A percentile compares a stretch with the other conserved stretches of the same genome.
Conservation (phyloP, 352 stramenopile species). For the Phytophthora pseudosyringae region DNA sequence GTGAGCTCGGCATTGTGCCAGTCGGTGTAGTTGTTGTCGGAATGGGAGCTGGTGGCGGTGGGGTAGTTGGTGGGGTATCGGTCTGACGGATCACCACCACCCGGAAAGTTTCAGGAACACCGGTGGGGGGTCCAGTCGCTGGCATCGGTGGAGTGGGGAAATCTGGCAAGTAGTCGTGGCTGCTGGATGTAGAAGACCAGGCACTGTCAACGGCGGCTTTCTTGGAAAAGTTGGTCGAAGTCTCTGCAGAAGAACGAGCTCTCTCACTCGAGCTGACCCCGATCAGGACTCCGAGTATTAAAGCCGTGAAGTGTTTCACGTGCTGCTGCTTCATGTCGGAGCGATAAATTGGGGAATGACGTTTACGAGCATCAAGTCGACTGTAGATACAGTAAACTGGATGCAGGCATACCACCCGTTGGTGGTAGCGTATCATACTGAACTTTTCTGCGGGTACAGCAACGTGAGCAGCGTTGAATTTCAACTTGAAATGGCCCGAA, state of each 20-base stretch:
- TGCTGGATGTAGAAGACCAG: not conserved
- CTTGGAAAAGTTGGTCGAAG: not conserved
- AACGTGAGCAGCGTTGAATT: too few relatives aligned
- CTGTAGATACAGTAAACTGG: not conserved
- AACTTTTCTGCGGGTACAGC: too few relatives aligned
- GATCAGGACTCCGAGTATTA: not conserved
- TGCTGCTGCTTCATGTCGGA: not conserved
- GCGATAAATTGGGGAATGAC: not conserved
- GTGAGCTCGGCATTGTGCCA: not conserved
- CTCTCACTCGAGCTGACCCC: not conserved
- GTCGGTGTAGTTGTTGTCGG: not conserved
- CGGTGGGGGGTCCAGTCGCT: not conserved
- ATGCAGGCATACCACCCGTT: not conserved
- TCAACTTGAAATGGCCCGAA: too few relatives aligned
- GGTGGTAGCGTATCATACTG: too few relatives aligned
- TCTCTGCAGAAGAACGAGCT: not conserved
- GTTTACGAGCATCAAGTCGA: too few relatives aligned
- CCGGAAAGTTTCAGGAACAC: not conserved
- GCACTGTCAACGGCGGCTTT: not conserved
- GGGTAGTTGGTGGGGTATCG: not conserved
- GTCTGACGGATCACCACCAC: not conserved
- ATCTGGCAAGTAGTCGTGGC: not conserved
- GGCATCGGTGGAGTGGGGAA: not conserved
- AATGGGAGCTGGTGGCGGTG: not conserved
- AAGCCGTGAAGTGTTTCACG: not conserved